Conservation (phyloP, 129 eudicot genomes). For the Tagetes erecta region DNA sequence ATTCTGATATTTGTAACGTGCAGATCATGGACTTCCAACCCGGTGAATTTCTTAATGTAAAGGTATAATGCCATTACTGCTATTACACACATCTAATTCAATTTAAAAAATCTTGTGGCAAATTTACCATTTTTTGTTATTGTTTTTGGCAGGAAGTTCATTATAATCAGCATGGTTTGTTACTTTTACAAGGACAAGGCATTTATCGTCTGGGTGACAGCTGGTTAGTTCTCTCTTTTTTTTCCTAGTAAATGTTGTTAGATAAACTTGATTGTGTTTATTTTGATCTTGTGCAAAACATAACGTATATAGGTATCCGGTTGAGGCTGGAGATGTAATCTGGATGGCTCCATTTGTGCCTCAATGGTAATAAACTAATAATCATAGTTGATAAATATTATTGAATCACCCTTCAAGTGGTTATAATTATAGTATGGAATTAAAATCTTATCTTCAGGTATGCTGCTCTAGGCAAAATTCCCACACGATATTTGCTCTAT, state of each 20-base stretch:
- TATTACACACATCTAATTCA: not conserved
- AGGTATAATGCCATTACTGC: conserved; percentile 46
- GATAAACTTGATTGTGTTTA: too few relatives aligned
- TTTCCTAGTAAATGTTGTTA: too few relatives aligned
- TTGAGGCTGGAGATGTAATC: conserved; percentile 91
- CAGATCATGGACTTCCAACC: conserved; percentile 99
- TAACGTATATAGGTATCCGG: conserved; percentile 69
- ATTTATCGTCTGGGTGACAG: conserved; percentile 90
- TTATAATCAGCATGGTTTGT: conserved; percentile 92
- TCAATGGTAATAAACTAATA: conserved; percentile 62
- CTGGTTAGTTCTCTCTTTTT: conserved; percentile 52
- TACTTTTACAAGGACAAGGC: conserved; percentile 95
- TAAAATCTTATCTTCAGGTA: conserved; percentile 61
- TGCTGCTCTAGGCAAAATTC: conserved; percentile 92
- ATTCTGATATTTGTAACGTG: conserved; percentile 10
- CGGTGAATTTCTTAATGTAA: conserved; percentile 89
- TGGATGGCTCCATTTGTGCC: conserved; percentile 99
- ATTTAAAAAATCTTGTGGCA: not conserved
- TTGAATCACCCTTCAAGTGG: not conserved
- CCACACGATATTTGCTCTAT: conserved; percentile 81
- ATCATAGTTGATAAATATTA: not conserved
- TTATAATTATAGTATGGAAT: conserved; percentile 11
- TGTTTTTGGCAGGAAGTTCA: conserved; percentile 76
- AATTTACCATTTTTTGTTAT: conserved; percentile 1
- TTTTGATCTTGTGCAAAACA: not conserved